Evolutionary conservation across 371 early-diverging fungal species (phyloP), one percentile per base, ranked within the genome.

Genomic region (Paraphysoderma sedebokerense): DNA sequence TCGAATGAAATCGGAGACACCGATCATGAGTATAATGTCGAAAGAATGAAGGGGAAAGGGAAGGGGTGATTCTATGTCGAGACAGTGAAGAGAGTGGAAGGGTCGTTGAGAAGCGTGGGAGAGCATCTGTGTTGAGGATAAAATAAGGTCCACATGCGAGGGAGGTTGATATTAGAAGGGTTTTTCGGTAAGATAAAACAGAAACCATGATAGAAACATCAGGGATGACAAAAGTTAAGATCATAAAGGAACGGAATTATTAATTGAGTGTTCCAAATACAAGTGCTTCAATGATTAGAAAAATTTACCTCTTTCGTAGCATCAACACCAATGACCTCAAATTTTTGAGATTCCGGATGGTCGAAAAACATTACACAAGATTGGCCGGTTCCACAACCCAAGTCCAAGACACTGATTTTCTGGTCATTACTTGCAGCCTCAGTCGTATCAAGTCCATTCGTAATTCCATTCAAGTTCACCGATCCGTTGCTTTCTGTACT

Each of bases 311-410:
- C 51, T 1, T 51, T 49, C 17, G 56, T 59, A 1, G 58, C 55
- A 42, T 62, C 62, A 7, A 62, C 44, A 2, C 62, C 62, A 20
- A 51, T 48, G 15, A 62, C 53, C 17, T 48, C 34, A 30, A 56
- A 56, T 4, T 33, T 11, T 13, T 11, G 34, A 0, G 20, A 36
- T 28, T 13, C 44, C 11, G n/a, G 11, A 23, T 36, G 12, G 15
- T 42, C 23, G 20, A 37, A 20, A 28, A 38, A 35, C 28, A 26
- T 28, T 7, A 17, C 44, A 17, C 35, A 58, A 40, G 49, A 49
- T 33, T 56, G 58, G 11, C 63, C 63, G 0, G 63, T 63, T 9
- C 63, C 63, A 46, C 63, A 63, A 15, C 63, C 63, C 17, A 63
- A 24, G 33, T 62, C 62, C 15, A 62, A 47, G 3, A 60, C 46